Percentiles rank a stretch among this genome's conserved stretches.
Conservation (phyloP, 352 stramenopile species). For the Aphanomyces stellatus region DNA sequence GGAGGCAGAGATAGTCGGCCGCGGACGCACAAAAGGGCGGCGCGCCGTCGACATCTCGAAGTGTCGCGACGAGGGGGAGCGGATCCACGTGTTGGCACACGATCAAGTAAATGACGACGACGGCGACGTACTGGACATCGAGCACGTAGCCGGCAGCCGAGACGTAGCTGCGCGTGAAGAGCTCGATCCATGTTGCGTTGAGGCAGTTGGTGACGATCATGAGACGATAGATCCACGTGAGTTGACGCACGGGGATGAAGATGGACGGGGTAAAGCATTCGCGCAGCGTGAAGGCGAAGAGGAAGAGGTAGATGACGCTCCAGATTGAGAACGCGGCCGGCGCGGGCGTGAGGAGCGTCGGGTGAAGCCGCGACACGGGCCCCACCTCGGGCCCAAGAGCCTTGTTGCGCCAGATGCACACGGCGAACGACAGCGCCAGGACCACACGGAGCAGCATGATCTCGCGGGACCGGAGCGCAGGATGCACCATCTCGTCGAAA, state of each 20-base stretch:
- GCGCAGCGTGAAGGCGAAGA: slow-evolving; percentile 43
- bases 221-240: slow-evolving; percentile 36
- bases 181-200: slow-evolving; percentile 61
- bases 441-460: neutral
- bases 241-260: slow-evolving; percentile 40
- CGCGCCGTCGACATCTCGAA: slow-evolving; percentile 47
- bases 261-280: slow-evolving; percentile 55
- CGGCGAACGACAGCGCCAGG: neutral
- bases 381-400: slow-evolving; percentile 32
- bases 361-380: slow-evolving; percentile 46
- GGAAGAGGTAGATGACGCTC: slow-evolving; percentile 62
- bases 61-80: slow-evolving; percentile 40
- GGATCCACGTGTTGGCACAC: slow-evolving; percentile 31
- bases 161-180: slow-evolving; percentile 59
- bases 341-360: slow-evolving; percentile 68
- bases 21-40: neutral
- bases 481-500: too few species aligned
- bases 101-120: slow-evolving; percentile 52
- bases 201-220: slow-evolving; percentile 55
- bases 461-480: too few species aligned
- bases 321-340: slow-evolving; percentile 74
- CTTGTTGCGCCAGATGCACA: neutral
- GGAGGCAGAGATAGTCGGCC: neutral
- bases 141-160: slow-evolving; percentile 46
- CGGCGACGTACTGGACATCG: slow-evolving; percentile 47